Percentiles rank a stretch among this genome's conserved stretches.
phyloP scores from a whole-genome alignment of 1,284 basidiomycete genomes.

The Austroboletus sp. region DNA sequence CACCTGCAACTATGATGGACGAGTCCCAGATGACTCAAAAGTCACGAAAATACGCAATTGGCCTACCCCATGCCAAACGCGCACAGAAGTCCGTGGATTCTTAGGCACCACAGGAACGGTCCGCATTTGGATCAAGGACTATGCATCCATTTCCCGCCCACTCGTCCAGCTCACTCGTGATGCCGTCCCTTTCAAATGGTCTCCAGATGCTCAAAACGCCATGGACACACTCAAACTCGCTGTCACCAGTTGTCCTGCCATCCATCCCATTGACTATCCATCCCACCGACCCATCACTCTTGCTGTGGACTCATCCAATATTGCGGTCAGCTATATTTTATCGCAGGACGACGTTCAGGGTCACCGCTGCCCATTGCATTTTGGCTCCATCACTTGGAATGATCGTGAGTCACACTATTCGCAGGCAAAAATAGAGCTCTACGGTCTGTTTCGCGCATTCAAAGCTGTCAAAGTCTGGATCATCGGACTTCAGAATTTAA shows the following conservation, averaged over 20 bases:
- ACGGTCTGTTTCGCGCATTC: slow-evolving; percentile 32
- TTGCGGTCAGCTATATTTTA: slow-evolving; percentile 31
- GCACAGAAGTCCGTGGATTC: slow-evolving; percentile 26
- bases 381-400: slow-evolving; percentile 35
- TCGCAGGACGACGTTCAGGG: slow-evolving; percentile 26
- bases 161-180: slow-evolving; percentile 3
- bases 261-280: slow-evolving; percentile 32
- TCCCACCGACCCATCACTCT: slow-evolving; percentile 29
- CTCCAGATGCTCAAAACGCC: background rate
- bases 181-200: background rate
- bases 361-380: slow-evolving; percentile 19
- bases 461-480: background rate
- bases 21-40: slow-evolving; percentile 1
- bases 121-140: slow-evolving; percentile 25
- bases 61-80: background rate
- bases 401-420: slow-evolving; percentile 35
- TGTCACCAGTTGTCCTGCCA: slow-evolving; percentile 13
- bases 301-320: slow-evolving; percentile 33
- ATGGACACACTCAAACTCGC: slow-evolving; percentile 29
- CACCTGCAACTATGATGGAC: slow-evolving; percentile 11
- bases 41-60: slow-evolving; percentile 1
- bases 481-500: background rate
- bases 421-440: slow-evolving; percentile 40
- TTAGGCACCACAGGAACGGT: slow-evolving; percentile 24
- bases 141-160: background rate